These are phyloP conservation scores for Moniliella sp. DNA, from an alignment of 1,284 basidiomycete species.

Conservation along the genomic window DNA sequence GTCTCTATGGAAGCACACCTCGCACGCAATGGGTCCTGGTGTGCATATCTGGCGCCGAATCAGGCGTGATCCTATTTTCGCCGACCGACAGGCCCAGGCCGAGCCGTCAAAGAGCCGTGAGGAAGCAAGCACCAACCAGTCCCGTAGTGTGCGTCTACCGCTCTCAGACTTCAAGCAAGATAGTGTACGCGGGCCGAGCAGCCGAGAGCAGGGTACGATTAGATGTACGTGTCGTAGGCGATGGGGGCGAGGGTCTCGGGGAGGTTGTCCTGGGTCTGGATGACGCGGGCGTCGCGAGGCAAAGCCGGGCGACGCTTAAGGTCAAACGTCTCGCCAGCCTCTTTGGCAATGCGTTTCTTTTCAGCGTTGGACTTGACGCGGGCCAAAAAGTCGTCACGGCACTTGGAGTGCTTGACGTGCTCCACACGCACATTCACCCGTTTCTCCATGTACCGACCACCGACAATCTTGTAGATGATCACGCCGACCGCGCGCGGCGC, in stretches of 20 bases:
- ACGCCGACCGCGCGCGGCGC: conserved; percentile 83
- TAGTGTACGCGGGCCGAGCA: no score
- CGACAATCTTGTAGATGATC: conserved; percentile 94
- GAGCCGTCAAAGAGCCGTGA: no score
- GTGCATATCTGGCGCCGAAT: no score
- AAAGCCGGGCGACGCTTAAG: conserved; percentile 68
- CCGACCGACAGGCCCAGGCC: no score
- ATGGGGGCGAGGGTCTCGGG: conserved; percentile 82
- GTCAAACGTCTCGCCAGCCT: conserved; percentile 53
- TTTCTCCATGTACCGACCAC: conserved; percentile 97
- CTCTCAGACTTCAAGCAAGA: no score
- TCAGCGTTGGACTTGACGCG: conserved; percentile 80
- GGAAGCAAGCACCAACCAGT: no score
- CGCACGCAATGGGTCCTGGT: no score
- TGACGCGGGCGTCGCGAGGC: conserved; percentile 58
- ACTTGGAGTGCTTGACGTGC: conserved; percentile 94
- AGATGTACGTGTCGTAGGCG: conserved; percentile 42
- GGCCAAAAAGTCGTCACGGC: conserved; percentile 91
- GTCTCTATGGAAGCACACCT: no score
- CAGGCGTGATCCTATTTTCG: no score
- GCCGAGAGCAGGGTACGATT: conserved; percentile 10
- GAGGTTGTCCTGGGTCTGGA: conserved; percentile 53
- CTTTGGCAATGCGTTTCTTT: conserved; percentile 59
- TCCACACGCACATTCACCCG: conserved; percentile 95
- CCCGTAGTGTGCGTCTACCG: no score